phyloP scores from a whole-genome alignment of 495 filamentous ascomycete species.

The Penicillium subrubescens region DNA sequence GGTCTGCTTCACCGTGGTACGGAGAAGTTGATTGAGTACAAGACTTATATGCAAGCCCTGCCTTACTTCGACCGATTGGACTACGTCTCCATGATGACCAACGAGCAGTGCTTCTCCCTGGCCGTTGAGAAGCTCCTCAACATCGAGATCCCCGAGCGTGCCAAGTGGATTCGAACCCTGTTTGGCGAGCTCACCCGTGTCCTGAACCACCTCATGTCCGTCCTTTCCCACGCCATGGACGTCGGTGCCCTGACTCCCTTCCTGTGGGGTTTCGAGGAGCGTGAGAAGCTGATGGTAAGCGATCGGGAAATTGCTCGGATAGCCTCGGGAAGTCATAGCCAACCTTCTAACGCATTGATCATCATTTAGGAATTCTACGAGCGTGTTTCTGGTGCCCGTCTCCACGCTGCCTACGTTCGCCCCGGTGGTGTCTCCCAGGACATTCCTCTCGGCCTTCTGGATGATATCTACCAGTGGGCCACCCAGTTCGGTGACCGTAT shows the following conservation, averaged over 20 bases:
- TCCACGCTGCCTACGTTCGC: conserved; percentile 97
- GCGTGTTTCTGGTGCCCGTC: conserved; percentile 95
- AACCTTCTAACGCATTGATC: background rate
- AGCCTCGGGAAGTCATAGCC: background rate
- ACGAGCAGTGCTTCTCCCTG: conserved; percentile 95
- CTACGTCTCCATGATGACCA: conserved; percentile 99
- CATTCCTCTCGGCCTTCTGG: conserved; percentile 89
- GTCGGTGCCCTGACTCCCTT: conserved; percentile 98
- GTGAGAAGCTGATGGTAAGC: conserved; percentile 97
- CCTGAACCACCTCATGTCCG: conserved; percentile 97
- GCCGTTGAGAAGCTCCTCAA: conserved; percentile 98
- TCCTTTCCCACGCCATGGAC: conserved; percentile 98
- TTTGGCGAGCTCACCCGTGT: conserved; percentile 96
- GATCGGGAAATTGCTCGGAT: background rate
- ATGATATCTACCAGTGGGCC: conserved; percentile 99
- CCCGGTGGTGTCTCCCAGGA: conserved; percentile 97
- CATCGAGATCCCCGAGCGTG: conserved; percentile 91
- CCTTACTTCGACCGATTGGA: conserved; percentile 99
- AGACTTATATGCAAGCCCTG: conserved; percentile 96
- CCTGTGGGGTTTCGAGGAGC: conserved; percentile 99
- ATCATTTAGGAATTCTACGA: conserved; percentile 94
- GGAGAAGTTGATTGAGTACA: conserved; percentile 99
- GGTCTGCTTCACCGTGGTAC: conserved; percentile 95
- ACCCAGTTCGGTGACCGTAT: conserved; percentile 99
- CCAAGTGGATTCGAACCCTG: conserved; percentile 95